Conservation (phyloP, 2,329 filamentous ascomycete genomes). For the Coniochaeta ligniaria region DNA sequence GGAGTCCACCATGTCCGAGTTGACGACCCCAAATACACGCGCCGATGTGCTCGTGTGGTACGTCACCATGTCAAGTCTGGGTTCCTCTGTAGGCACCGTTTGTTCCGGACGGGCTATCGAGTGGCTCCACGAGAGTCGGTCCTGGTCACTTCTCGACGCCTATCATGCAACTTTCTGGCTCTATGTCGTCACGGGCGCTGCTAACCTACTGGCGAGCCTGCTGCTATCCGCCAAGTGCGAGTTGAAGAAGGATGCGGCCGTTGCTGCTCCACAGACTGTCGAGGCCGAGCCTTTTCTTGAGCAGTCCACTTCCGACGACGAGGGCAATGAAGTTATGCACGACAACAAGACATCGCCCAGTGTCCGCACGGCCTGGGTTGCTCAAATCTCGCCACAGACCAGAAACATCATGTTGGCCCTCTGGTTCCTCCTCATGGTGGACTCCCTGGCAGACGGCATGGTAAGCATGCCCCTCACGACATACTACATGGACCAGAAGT, state of each 20-base stretch:
- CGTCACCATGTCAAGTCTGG: conserved; percentile 48
- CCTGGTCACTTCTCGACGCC: conserved; percentile 40
- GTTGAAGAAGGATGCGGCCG: conserved; percentile 20
- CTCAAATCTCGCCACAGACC: conserved; percentile 51
- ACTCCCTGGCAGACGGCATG: conserved; percentile 61
- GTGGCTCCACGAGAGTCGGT: conserved; percentile 31
- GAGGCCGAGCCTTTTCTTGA: conserved; percentile 9
- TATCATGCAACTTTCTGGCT: conserved; percentile 53
- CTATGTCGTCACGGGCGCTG: conserved; percentile 47
- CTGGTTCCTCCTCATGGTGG: conserved; percentile 57
- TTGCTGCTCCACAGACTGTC: not conserved
- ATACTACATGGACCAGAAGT: conserved; percentile 52
- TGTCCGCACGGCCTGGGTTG: conserved; percentile 28
- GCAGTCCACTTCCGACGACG: conserved; percentile 6
- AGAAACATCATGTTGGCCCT: conserved; percentile 54
- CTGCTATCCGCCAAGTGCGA: conserved; percentile 45
- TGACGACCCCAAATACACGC: conserved; percentile 46
- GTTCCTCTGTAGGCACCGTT: conserved; percentile 46
- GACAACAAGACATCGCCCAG: conserved; percentile 9
- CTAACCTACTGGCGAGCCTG: conserved; percentile 39
- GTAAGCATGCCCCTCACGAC: conserved; percentile 49
- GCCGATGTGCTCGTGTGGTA: conserved; percentile 64
- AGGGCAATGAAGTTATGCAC: conserved; percentile 2
- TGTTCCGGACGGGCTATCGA: conserved; percentile 43
- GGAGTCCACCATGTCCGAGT: conserved; percentile 55